Percentiles rank a stretch among this genome's conserved stretches.
Evolutionary conservation across 2,329 filamentous ascomycete species (phyloP).

Genomic region (Rutstroemia sp.): DNA sequence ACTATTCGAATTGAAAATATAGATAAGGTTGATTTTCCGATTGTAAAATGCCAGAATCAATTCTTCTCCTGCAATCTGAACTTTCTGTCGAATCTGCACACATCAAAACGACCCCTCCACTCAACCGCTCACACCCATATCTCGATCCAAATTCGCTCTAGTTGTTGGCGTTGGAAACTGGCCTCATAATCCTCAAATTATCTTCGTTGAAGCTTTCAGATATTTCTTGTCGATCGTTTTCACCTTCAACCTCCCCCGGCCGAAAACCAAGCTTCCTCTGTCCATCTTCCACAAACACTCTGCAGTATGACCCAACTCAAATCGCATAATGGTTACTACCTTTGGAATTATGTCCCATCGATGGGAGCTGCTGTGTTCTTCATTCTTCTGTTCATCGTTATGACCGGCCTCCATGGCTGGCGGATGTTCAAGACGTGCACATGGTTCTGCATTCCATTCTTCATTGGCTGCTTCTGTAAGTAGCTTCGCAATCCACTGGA

Average conservation of each 20-base stretch:
- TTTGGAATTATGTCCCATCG: conserved; percentile 41
- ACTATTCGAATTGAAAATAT: not conserved
- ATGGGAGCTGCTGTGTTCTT: conserved; percentile 35
- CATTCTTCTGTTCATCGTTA: conserved; percentile 27
- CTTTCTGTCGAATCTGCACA: too few relatives aligned
- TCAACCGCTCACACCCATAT: too few relatives aligned
- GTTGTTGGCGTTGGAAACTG: too few relatives aligned
- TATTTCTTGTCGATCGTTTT: too few relatives aligned
- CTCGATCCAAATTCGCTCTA: too few relatives aligned
- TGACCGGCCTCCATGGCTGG: conserved; percentile 25
- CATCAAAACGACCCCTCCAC: too few relatives aligned
- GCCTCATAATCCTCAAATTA: too few relatives aligned
- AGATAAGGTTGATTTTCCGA: not conserved
- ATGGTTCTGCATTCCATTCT: conserved; percentile 30
- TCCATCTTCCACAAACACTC: not conserved
- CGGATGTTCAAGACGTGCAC: conserved; percentile 23
- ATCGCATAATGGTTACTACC: conserved; percentile 30
- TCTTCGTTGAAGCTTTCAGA: too few relatives aligned
- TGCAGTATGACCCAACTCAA: conserved; percentile 27
- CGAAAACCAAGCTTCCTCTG: not conserved
- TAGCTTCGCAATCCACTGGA: not conserved
- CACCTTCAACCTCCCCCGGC: too few relatives aligned
- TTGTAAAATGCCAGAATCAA: not conserved
- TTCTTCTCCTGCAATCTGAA: too few relatives aligned
- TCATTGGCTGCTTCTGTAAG: conserved; percentile 34